Evolutionary conservation across 2,329 filamentous ascomycete species (phyloP), one percentile per base, ranked within the genome.

Genomic region (Penicillium hordei): DNA sequence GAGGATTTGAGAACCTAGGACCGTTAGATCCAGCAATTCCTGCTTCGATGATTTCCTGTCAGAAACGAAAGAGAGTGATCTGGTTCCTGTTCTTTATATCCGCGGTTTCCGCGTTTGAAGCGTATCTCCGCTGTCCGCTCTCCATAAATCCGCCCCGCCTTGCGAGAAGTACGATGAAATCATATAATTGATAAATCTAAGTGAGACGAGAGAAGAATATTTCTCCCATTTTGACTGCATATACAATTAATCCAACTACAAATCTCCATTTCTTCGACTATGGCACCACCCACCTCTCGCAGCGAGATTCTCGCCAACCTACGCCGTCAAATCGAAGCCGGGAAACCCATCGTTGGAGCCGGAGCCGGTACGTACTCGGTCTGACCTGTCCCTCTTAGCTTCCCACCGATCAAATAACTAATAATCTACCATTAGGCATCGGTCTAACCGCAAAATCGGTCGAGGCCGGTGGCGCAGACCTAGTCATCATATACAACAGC

Each of bases 401-500:
- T 5, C 34, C 13, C 12, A 12, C 2, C 27, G 4, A 23, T 17
- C 8, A 34, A 17, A 25, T 5, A 34, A 36, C 5, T 48, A 25
- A 48, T n/a, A 17, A 33, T 12, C 8, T 1, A 25, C 13, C 29
- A 17, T n/a, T 52, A 82, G 86, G 86, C 43, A 89, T 88, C 57
- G 88, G 88, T 0, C 80, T 90, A 4, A 87, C 86, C 2, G 87
- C 88, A 59, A 90, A 90, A 65, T 88, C 83, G 66, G 82, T 89
- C 62, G 88, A 90, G 71, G 80, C 81, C 45, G 88, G 87, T 38
- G 86, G 87, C 59, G 85, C 82, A 15, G 87, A 90, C 65, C 76
- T 90, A 42, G 89, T 90, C 67, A 85, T 89, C 60, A 82, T 90
- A 65, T 90, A 90, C 78, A 90, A 90, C 72, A 87, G 84, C 38